Evolutionary conservation across 1,284 basidiomycete genomes (phyloP), one percentile per base, ranked within the genome.

Genomic region (Porphyrellus sp.): DNA sequence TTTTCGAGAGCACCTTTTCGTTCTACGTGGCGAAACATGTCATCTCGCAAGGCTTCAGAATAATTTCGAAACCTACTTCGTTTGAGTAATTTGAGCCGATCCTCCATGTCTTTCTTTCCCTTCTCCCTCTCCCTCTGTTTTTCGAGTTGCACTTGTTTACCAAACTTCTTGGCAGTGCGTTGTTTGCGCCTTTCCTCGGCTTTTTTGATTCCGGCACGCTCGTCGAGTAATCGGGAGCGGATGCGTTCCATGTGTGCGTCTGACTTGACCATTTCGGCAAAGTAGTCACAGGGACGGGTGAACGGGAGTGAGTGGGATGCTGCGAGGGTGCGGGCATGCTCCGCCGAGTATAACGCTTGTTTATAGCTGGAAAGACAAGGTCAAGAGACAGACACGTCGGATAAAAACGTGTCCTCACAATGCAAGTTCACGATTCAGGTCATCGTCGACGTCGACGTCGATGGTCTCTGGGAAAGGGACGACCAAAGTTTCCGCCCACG

Each of bases 161-260:
- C 96, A 66, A 92, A 97, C 79, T 98, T 98, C 77, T 98, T 98
- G 56, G 93, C 88, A 67, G 98, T 91, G 47, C 96, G 81, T 72
- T 98, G 91, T 65, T 86, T 88, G 64, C 91, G 85, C 65, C 93
- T 95, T 51, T 93, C 89, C 68, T 98, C 95, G 54, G 86, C 83
- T 68, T 90, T 91, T 72, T 98, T 95, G 67, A 98, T 94, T 3
- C 82, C 79, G 4, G 93, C 91, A 25, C 79, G 76, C 70, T 99
- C 96, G 70, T 98, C 91, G 24, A 99, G 80, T 30, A 98, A 75
- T 30, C 89, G 84, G 63, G 94, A 89, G 46, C 97, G 87, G 62
- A 99, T 92, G 44, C 93, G 85, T 70, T 98, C 94, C 97, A 99
- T 99, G 74, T 99, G 97, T 21, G 91, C 80, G 66, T 99, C 97